These are phyloP conservation scores for Phytophthora litchii DNA, from an alignment of 352 stramenopile genomes.

Conservation along the genomic window DNA sequence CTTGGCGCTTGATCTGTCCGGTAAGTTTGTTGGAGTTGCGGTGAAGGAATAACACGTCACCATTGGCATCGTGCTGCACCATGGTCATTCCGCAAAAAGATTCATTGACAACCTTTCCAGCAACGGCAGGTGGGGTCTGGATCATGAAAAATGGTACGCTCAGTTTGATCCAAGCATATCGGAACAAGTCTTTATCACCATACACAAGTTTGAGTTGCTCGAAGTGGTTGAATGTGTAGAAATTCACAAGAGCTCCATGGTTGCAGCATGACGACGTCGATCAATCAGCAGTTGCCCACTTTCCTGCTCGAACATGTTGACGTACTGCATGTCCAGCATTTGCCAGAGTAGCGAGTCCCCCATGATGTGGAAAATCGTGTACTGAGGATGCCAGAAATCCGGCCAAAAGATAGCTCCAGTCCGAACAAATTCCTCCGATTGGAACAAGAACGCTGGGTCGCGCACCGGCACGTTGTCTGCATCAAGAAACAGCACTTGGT, in stretches of 20 bases:
- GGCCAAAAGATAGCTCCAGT: slow-evolving; percentile 71
- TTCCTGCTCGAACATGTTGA: slow-evolving; percentile 76
- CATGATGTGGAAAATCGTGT: slow-evolving; percentile 72
- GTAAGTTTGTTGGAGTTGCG: slow-evolving; percentile 54
- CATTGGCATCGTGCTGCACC: slow-evolving; percentile 45
- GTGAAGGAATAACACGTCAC: slow-evolving; percentile 52
- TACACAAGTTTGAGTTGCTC: slow-evolving; percentile 46
- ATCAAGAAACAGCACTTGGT: slow-evolving; percentile 58
- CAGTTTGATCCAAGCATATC: slow-evolving; percentile 59
- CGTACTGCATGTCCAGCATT: slow-evolving; percentile 47
- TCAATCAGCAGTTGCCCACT: slow-evolving; percentile 63
- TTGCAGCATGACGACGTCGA: slow-evolving; percentile 31
- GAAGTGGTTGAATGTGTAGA: slow-evolving; percentile 48
- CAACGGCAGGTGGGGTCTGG: slow-evolving; percentile 40
- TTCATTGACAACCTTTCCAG: slow-evolving; percentile 38
- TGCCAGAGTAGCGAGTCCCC: slow-evolving; percentile 55
- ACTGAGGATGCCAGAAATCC: slow-evolving; percentile 65
- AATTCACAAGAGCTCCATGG: slow-evolving; percentile 45
- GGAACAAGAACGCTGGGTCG: slow-evolving; percentile 59
- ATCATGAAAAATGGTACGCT: slow-evolving; percentile 51
- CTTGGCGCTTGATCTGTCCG: slow-evolving; percentile 24
- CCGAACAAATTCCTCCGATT: slow-evolving; percentile 36
- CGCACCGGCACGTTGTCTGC: slow-evolving; percentile 55
- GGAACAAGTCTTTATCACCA: slow-evolving; percentile 69
- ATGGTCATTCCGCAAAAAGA: slow-evolving; percentile 62